Percentiles rank a stretch among this genome's conserved stretches.
These are phyloP conservation scores for Grosmannia huntii DNA, from an alignment of 2,329 filamentous ascomycete species.

Conservation along the genomic window DNA sequence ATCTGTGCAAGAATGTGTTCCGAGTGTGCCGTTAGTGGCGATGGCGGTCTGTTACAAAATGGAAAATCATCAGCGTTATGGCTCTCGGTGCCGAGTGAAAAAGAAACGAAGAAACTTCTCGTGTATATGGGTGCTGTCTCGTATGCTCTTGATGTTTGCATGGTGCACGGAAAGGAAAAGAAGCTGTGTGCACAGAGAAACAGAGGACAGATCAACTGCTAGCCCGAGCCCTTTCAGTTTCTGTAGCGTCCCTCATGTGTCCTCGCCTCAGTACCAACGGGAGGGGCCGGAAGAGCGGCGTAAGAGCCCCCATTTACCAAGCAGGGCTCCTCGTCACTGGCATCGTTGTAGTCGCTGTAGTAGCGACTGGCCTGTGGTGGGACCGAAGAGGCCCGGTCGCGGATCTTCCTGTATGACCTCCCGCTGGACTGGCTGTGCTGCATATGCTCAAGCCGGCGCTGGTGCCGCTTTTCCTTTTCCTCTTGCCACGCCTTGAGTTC, in stretches of 20 bases:
- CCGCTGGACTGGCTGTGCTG: slow-evolving; percentile 4
- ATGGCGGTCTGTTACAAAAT: slow-evolving; percentile 30
- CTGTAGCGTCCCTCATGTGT: slow-evolving; percentile 17
- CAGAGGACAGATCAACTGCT: not conserved
- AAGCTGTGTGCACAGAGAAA: not conserved
- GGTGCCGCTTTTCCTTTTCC: slow-evolving; percentile 36
- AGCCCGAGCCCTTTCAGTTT: not conserved
- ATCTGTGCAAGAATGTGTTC: too few species aligned
- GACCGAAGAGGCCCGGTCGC: slow-evolving; percentile 31
- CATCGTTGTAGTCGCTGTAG: not conserved
- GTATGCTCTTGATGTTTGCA: not conserved
- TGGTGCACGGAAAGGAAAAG: not conserved
- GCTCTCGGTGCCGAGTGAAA: not conserved
- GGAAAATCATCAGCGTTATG: slow-evolving; percentile 26
- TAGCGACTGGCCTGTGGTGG: slow-evolving; percentile 24
- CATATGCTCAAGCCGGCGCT: slow-evolving; percentile 28
- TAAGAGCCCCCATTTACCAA: slow-evolving; percentile 37
- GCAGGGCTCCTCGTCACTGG: slow-evolving; percentile 28
- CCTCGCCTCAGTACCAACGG: slow-evolving; percentile 24
- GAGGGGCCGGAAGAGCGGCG: slow-evolving; percentile 28
- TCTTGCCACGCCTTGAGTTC: slow-evolving; percentile 35
- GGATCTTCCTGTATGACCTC: slow-evolving; percentile 22
- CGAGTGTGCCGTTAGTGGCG: slow-evolving; percentile 13
- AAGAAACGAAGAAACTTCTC: not conserved
- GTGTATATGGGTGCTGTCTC: not conserved